Evolutionary conservation across 768 basidiomycete genomes (phyloP).

Genomic region (Russula brevipes): DNA sequence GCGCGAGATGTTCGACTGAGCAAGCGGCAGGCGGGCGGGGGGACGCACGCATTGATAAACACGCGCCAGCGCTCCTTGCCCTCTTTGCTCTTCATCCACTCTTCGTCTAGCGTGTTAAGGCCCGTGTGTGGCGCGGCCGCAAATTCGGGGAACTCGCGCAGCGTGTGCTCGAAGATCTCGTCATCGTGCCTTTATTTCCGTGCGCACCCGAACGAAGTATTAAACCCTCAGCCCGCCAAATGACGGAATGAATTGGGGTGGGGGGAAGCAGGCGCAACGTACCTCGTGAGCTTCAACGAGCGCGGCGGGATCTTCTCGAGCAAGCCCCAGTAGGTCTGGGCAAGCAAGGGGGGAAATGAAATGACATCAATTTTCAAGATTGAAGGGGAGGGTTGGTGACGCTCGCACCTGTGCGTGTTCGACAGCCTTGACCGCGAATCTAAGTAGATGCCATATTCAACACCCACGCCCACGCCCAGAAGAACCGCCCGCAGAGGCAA

Average conservation of each 20-base stretch:
- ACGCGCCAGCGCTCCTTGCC: conserved; percentile 90
- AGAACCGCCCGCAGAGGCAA: neutral
- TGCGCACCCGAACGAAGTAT: neutral
- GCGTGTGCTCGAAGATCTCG: conserved; percentile 78
- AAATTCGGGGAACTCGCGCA: conserved; percentile 77
- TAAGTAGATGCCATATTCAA: conserved; percentile 26
- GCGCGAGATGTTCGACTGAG: neutral
- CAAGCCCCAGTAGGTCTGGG: conserved; percentile 91
- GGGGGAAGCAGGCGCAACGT: neutral
- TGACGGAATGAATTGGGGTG: neutral
- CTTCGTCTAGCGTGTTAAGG: conserved; percentile 69
- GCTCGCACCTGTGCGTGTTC: conserved; percentile 87
- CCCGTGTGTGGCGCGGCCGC: conserved; percentile 35
- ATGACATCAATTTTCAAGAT: conserved; percentile 1
- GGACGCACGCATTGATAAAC: conserved; percentile 68
- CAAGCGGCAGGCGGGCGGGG: neutral
- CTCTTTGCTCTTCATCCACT: conserved; percentile 81
- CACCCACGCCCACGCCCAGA: too few relatives aligned
- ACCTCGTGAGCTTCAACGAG: conserved; percentile 81
- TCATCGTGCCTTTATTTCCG: conserved; percentile 56
- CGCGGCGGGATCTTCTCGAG: conserved; percentile 74
- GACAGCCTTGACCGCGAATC: conserved; percentile 91
- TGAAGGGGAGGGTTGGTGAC: neutral
- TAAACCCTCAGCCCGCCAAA: neutral
- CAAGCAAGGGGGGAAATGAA: too few relatives aligned